Percentiles rank a stretch among this genome's conserved stretches.
Evolutionary conservation across 2,329 filamentous ascomycete species (phyloP).

Genomic region (Alternaria tenuissima): DNA sequence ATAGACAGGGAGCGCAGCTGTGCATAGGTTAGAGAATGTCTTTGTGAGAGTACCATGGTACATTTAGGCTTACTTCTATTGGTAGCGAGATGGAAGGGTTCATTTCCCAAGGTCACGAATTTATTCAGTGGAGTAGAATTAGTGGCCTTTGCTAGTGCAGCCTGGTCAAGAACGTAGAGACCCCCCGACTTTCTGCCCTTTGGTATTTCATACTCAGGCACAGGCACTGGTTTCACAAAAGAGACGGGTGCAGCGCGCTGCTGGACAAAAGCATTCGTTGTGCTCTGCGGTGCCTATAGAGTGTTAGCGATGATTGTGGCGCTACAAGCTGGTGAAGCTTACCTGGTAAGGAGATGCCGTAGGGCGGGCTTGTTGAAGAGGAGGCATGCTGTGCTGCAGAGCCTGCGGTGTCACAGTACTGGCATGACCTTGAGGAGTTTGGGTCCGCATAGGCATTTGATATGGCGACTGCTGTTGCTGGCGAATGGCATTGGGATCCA

Average conservation of each 20-base stretch:
- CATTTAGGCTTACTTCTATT: constrained; percentile 53
- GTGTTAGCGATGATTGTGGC: constrained; percentile 19
- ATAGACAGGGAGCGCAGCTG: constrained; percentile 54
- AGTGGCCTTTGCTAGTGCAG: constrained; percentile 53
- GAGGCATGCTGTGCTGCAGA: constrained; percentile 34
- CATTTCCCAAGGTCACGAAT: constrained; percentile 55
- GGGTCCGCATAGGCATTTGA: constrained; percentile 33
- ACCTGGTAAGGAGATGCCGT: constrained; percentile 42
- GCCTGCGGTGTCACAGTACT: constrained; percentile 43
- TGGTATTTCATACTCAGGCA: constrained; percentile 45
- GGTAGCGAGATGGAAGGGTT: constrained; percentile 52
- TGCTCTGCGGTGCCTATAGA: constrained; percentile 36
- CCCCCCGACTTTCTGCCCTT: constrained; percentile 49
- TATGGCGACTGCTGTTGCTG: constrained; percentile 47
- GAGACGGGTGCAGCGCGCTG: constrained; percentile 27
- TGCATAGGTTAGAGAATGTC: constrained; percentile 28
- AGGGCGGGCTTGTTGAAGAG: constrained; percentile 29
- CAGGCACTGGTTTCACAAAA: constrained; percentile 33
- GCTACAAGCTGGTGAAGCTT: constrained; percentile 14
- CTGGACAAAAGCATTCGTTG: constrained; percentile 37
- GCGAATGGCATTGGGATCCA: constrained; percentile 35
- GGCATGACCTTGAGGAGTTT: constrained; percentile 34
- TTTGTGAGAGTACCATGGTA: neutral
- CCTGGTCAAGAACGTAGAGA: constrained; percentile 54
- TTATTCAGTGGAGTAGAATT: constrained; percentile 55